Percentiles rank a stretch among this genome's conserved stretches.
These are phyloP conservation scores for Zasmidium angulare DNA, from an alignment of 2,329 filamentous ascomycete genomes.

Conservation along the genomic window DNA sequence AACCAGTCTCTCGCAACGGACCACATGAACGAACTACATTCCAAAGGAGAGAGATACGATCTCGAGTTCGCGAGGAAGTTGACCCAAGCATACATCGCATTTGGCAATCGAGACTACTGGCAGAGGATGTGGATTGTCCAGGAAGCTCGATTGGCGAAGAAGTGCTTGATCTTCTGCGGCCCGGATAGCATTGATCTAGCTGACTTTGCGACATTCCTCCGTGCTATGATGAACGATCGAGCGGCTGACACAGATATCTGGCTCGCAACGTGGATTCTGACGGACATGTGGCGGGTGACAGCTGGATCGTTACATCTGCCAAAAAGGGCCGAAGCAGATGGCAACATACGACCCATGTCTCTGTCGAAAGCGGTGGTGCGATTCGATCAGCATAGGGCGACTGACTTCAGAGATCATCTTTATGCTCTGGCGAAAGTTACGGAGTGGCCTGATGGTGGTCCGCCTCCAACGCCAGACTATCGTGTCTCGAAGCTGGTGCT, in stretches of 20 bases:
- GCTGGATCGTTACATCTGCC: background rate
- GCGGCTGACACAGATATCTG: background rate
- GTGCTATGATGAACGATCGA: background rate
- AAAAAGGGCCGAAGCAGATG: background rate
- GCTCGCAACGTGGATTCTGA: background rate
- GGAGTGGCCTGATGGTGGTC: background rate
- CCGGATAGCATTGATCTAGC: background rate
- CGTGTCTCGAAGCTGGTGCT: background rate
- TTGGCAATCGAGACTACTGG: slow-evolving; percentile 1
- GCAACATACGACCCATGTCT: background rate
- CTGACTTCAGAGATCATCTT: background rate
- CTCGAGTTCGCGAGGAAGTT: background rate
- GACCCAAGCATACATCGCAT: background rate
- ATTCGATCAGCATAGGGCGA: background rate
- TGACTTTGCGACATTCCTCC: background rate
- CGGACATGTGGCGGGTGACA: background rate
- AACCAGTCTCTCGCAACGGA: background rate
- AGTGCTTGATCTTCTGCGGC: background rate
- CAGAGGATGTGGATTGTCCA: slow-evolving; percentile 5
- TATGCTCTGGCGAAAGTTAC: background rate
- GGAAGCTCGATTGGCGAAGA: background rate
- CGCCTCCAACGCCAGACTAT: background rate
- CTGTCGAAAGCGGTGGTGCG: background rate
- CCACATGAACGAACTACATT: background rate
- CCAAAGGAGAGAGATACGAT: background rate